Evolutionary conservation across 331 rosid species (phyloP).

Genomic region (Prunus yedoensis): DNA sequence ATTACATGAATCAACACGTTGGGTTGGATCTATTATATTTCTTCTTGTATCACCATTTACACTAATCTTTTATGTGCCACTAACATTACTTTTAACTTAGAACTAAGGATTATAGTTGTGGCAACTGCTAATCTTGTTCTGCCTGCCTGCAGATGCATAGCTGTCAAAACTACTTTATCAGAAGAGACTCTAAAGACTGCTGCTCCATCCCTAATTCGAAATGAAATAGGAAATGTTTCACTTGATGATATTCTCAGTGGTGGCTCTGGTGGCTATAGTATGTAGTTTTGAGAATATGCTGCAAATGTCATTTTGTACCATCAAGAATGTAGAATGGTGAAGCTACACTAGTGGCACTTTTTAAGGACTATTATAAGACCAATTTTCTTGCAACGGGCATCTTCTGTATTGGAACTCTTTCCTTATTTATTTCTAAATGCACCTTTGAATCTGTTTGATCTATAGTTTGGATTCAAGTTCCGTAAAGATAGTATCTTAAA

Average conservation of each 20-base stretch:
- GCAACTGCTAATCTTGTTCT: slow-evolving; percentile 22
- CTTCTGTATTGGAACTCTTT: slow-evolving; percentile 35
- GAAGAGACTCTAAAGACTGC: slow-evolving; percentile 65
- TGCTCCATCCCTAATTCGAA: slow-evolving; percentile 69
- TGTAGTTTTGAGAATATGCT: slow-evolving; percentile 65
- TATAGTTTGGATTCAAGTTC: slow-evolving; percentile 19
- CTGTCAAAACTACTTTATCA: slow-evolving; percentile 84
- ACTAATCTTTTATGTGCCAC: not conserved
- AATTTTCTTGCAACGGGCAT: slow-evolving; percentile 2
- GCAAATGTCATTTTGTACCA: slow-evolving; percentile 51
- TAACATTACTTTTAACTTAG: slow-evolving; percentile 3
- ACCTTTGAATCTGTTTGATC: slow-evolving; percentile 22
- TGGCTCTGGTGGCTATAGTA: slow-evolving; percentile 78
- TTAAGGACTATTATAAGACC: slow-evolving; percentile 25
- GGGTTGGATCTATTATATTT: not conserved
- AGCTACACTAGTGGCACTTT: slow-evolving; percentile 35
- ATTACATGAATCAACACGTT: not conserved
- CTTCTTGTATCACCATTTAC: not conserved
- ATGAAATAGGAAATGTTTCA: slow-evolving; percentile 77
- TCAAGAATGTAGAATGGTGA: slow-evolving; percentile 50
- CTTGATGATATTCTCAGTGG: slow-evolving; percentile 82
- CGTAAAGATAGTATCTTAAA: slow-evolving; percentile 14
- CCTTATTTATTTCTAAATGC: slow-evolving; percentile 24
- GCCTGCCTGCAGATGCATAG: slow-evolving; percentile 71
- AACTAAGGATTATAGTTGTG: slow-evolving; percentile 3